Evolutionary conservation across 768 basidiomycete species (phyloP), one percentile per base, ranked within the genome.

Genomic region (Suillus fuscotomentosus): DNA sequence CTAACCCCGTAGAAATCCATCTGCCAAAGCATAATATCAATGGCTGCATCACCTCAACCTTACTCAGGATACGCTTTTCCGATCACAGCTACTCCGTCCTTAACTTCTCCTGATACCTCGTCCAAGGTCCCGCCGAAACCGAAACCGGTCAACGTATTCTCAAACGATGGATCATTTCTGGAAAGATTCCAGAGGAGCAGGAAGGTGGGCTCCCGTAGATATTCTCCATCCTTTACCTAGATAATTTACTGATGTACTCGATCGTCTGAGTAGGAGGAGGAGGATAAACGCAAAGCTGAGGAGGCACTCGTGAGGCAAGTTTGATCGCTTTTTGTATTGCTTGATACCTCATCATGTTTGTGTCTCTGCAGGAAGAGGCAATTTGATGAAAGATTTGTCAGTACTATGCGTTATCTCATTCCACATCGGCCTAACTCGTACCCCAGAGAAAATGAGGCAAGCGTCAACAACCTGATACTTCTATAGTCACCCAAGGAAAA

Each of bases 91-190:
- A 56, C 71, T 20, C 65, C 76, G 20, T 65, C n/a, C n/a, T n/a
- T n/a, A n/a, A n/a, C n/a, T n/a, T n/a, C n/a, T n/a, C n/a, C n/a
- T n/a, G n/a, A 1, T 31, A 43, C 67, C 10, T 63, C 69, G 22
- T 39, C 68, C 3, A 74, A 70, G 42, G 34, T 59, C 7, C 56
- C 63, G n/a, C 62, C 72, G 20, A 81, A 78, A 70, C 51, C 77
- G 45, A 87, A 84, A 67, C 77, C 82, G 14, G 77, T 79, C 56
- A 90, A 89, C 71, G 82, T 89, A 24, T 90, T 90, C 71, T 81
- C 87, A 62, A 84, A 89, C 71, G 88, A 89, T 68, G 88, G 88
- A 9, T 88, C 87, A 10, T 90, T 89, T 72, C 76, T 89, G 62
- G 83, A 89, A 68, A 81, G 87, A 11, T 83, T 89, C 70, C 85